Conservation (phyloP, 1,284 basidiomycete species). For the Ceratobasidium sp. region DNA sequence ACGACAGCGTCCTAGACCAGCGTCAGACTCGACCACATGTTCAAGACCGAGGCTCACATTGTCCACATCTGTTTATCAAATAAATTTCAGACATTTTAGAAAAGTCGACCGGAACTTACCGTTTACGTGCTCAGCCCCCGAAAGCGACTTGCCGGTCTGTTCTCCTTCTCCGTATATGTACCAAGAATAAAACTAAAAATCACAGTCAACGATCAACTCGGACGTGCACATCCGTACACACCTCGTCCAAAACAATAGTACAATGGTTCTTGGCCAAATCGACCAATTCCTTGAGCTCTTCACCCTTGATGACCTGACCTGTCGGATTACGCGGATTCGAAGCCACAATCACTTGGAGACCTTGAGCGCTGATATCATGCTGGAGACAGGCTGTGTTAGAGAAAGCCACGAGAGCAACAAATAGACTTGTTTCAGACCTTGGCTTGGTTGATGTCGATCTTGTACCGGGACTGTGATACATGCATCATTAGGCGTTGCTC, state of each 20-base stretch:
- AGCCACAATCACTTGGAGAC: slow-evolving; percentile 86
- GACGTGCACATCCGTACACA: slow-evolving; percentile 53
- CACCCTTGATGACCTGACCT: slow-evolving; percentile 80
- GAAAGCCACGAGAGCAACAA: slow-evolving; percentile 11
- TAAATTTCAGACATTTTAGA: neutral
- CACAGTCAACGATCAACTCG: neutral
- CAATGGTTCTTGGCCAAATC: slow-evolving; percentile 75
- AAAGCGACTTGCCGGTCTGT: slow-evolving; percentile 83
- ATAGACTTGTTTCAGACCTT: slow-evolving; percentile 50
- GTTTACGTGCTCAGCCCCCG: slow-evolving; percentile 85
- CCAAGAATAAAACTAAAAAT: slow-evolving; percentile 86
- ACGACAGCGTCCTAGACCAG: slow-evolving; percentile 75
- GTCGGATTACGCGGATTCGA: slow-evolving; percentile 95
- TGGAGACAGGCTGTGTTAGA: slow-evolving; percentile 53
- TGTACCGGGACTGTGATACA: slow-evolving; percentile 67
- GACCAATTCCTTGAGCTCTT: slow-evolving; percentile 86
- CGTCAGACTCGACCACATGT: neutral
- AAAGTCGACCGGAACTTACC: slow-evolving; percentile 50
- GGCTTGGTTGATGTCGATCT: slow-evolving; percentile 75
- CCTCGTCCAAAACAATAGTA: slow-evolving; percentile 91
- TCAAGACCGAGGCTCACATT: slow-evolving; percentile 59
- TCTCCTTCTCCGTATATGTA: slow-evolving; percentile 87
- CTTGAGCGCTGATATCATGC: slow-evolving; percentile 84
- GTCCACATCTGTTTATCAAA: slow-evolving; percentile 72
- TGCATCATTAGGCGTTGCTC: neutral